Evolutionary conservation across 345 rosid genomes (phyloP).

Genomic region (Garcia nutans): DNA sequence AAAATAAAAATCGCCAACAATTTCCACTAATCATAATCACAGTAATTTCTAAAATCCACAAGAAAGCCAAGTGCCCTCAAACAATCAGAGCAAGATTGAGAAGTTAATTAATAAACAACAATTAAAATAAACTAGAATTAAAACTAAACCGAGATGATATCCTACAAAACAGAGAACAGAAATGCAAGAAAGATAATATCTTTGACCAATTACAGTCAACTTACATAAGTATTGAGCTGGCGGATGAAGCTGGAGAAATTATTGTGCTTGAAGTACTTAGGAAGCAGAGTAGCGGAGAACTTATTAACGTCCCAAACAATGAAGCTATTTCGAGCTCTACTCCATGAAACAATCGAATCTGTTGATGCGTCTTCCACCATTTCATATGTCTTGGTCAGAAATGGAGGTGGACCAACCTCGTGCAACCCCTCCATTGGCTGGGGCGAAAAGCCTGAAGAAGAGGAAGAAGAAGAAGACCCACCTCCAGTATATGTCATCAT

Average conservation of each 20-base stretch:
- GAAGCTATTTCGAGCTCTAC: slow-evolving; percentile 29
- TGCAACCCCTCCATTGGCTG: slow-evolving; percentile 69
- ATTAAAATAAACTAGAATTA: neutral
- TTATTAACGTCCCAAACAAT: slow-evolving; percentile 28
- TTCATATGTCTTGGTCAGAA: slow-evolving; percentile 26
- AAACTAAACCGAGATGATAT: neutral
- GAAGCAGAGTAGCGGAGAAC: slow-evolving; percentile 29
- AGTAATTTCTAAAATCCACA: neutral
- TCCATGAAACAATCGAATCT: slow-evolving; percentile 29
- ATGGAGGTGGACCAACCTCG: slow-evolving; percentile 63
- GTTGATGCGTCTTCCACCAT: slow-evolving; percentile 33
- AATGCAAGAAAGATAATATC: neutral
- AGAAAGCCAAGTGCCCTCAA: neutral
- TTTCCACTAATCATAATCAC: neutral
- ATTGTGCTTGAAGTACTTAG: slow-evolving; percentile 32
- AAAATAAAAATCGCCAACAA: neutral
- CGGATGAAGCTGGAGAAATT: slow-evolving; percentile 40
- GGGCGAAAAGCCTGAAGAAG: slow-evolving; percentile 46
- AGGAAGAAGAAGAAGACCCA: slow-evolving; percentile 34
- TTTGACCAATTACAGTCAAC: neutral
- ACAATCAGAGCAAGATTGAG: neutral
- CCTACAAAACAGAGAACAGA: neutral
- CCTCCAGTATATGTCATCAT: slow-evolving; percentile 21
- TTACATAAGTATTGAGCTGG: slow-evolving; percentile 38
- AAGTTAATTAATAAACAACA: neutral